A percentile compares a stretch with the other conserved stretches of the same genome.
Evolutionary conservation across 2,329 filamentous ascomycete genomes (phyloP).

Genomic region (Ciborinia camelliae): DNA sequence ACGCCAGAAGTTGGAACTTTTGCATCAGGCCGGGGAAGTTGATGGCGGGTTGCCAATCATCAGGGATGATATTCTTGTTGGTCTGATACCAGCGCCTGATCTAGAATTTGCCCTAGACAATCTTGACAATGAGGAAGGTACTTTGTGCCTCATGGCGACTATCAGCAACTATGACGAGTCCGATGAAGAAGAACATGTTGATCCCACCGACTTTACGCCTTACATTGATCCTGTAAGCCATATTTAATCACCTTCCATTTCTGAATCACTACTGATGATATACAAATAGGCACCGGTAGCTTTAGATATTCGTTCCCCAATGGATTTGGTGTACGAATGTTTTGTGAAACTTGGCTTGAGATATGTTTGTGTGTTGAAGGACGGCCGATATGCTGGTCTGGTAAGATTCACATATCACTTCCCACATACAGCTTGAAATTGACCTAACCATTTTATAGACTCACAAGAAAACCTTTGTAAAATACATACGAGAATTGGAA

Average conservation of each 20-base stretch:
- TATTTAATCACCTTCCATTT: constrained; percentile 1
- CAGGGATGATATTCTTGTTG: constrained; percentile 73
- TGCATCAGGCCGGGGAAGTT: constrained; percentile 83
- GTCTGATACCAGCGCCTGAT: constrained; percentile 89
- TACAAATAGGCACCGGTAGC: constrained; percentile 68
- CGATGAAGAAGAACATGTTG: constrained; percentile 51
- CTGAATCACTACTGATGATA: constrained; percentile 3
- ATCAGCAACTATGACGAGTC: constrained; percentile 62
- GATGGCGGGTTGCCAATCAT: constrained; percentile 90
- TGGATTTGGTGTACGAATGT: constrained; percentile 94
- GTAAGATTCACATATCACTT: constrained; percentile 45
- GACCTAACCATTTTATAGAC: constrained; percentile 46
- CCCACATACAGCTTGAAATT: constrained; percentile 3
- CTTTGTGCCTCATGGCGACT: constrained; percentile 77
- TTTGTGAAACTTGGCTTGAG: constrained; percentile 91
- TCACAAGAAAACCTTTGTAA: constrained; percentile 96
- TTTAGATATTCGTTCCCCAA: constrained; percentile 82
- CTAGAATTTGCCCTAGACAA: constrained; percentile 89
- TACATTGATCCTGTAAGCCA: constrained; percentile 79
- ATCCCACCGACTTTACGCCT: constrained; percentile 81
- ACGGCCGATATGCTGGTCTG: constrained; percentile 85
- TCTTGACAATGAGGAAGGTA: constrained; percentile 69
- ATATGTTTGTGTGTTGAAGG: constrained; percentile 83
- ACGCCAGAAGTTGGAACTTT: constrained; percentile 72
- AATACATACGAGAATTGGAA: constrained; percentile 84